Evolutionary conservation across 805 yeast species (phyloP), one percentile per base, ranked within the genome.

Genomic region (Hanseniaspora guilliermondii): DNA sequence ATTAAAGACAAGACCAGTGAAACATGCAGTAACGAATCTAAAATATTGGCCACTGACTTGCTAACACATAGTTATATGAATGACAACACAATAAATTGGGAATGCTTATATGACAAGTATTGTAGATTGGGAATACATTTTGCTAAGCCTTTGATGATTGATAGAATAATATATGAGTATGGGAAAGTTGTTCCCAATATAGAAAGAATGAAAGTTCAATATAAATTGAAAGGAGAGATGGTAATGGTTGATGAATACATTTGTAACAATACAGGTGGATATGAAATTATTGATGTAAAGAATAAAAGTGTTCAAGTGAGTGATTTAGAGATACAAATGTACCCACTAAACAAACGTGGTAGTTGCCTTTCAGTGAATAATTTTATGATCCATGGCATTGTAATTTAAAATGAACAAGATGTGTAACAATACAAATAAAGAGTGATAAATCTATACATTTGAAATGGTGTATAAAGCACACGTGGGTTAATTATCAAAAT

Each of bases 31-130:
- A 16, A 14, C 4, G 35, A 24, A 5, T 38, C 32, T 6, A 27
- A 38, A 7, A n/a, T 48, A 7, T 5, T 37, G 4, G 36, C 53
- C 6, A 24, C 41, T 22, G 53, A 48, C 22, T 11, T 48, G 27
- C 22, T 48, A 2, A 37, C 53, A 6, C 46, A 45, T 27, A 6
- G 14, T 6, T 48, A 48, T 21, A 48, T 39, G 17, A 14, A 32
- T 19, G 53, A 48, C 32, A 22, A 39, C 9, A 48, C 45, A 7
- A 7, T 48, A 14, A 39, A 19, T 21, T 48, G 53, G 53, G 36
- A 39, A 6, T 48, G 53, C 22, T 11, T 9, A 12, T 8, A 38
- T n/a, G 52, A 38, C 4, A 17, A 21, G 9, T 48, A 48, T 19
- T 48, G 53, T 16, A 14, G 22, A 6, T 9, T 48, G 9, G 53